Conservation (phyloP, 441 rosid species). For the Isatis lusitanica region DNA sequence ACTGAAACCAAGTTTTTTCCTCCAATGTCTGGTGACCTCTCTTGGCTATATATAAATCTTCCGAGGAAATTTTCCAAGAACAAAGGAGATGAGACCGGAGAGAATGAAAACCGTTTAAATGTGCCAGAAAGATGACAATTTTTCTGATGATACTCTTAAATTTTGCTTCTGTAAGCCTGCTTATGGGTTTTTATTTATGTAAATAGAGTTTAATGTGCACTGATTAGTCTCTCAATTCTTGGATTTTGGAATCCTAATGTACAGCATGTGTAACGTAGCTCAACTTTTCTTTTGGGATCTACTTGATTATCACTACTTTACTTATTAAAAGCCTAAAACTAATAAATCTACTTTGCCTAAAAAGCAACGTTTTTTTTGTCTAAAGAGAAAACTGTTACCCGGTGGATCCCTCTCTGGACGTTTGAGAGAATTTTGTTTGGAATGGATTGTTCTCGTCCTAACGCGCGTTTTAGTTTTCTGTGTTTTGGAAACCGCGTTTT, state of each 20-base stretch:
- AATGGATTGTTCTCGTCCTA: neutral
- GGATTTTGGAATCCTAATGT: slow-evolving; percentile 24
- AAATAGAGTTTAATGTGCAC: slow-evolving; percentile 16
- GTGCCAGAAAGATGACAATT: slow-evolving; percentile 12
- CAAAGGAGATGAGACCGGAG: neutral
- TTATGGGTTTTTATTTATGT: neutral
- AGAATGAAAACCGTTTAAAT: neutral
- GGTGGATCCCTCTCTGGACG: slow-evolving; percentile 5
- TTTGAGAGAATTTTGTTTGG: neutral
- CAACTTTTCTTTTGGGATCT: slow-evolving; percentile 3
- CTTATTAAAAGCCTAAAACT: slow-evolving; percentile 17
- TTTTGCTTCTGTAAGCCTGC: neutral
- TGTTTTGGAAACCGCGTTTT: slow-evolving; percentile 21
- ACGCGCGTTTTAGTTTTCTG: slow-evolving; percentile 1
- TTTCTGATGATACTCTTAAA: neutral
- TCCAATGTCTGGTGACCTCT: too few relatives aligned
- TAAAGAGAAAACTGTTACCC: neutral
- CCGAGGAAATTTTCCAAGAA: slow-evolving; percentile 17
- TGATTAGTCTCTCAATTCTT: slow-evolving; percentile 2
- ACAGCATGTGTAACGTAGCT: slow-evolving; percentile 11
- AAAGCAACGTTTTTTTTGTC: neutral
- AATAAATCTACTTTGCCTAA: slow-evolving; percentile 19
- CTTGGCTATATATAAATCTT: slow-evolving; percentile 12
- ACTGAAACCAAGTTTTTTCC: slow-evolving; percentile 7
- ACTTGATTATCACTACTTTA: slow-evolving; percentile 16